Base-by-base conservation (phyloP, 2,329 filamentous ascomycete species). In the Ceratocystis cubensis region DNA sequence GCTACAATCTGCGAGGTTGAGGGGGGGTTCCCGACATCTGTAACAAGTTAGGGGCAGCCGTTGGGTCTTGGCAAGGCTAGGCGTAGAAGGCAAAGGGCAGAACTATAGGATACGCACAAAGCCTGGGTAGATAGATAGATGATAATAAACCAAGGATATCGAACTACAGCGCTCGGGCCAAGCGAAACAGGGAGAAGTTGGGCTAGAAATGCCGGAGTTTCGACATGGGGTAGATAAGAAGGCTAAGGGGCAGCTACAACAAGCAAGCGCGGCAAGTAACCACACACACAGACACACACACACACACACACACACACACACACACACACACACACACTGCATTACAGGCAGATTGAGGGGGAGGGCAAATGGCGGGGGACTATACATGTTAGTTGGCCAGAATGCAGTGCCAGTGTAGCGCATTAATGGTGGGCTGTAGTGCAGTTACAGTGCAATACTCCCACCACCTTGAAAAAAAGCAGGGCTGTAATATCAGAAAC, bases 1-100 rank as follows among this genome's bases (percentile, higher is more conserved):
- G 3, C 37, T 41, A 48, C 46, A 22, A n/a, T 70, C 69, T 25
- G 72, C 72, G n/a, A 25, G 1, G 8, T 20, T 20, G n/a, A 15
- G 13, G 22, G 56, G 30, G 30, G 56, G n/a, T 68, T 57, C 57
- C 64, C 48, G 57, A 44, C 1, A 41, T 41, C 64, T 61, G 64
- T 46, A 69, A 57, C 53, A 30, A 30, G 53, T 17, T 25, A 57
- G 53, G 53, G 25, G 53, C 28, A 57, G n/a, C 6, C 17, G n/a
- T 28, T 17, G 20, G 17, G 53, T 17, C 53, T 57, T 30, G 53
- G 53, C 53, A n/a, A n/a, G 33, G 30, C 53, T 57, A 33, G 48
- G 20, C 48, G 13, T 10, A 10, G n/a, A 25, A 20, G 17, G n/a
- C n/a, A 5, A 50, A 22, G 48, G 48, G 48, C 0, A 22, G n/a